Evolutionary conservation across 2,329 filamentous ascomycete genomes (phyloP), one percentile per base, ranked within the genome.

Genomic region (Paracoccidioides lutzii): DNA sequence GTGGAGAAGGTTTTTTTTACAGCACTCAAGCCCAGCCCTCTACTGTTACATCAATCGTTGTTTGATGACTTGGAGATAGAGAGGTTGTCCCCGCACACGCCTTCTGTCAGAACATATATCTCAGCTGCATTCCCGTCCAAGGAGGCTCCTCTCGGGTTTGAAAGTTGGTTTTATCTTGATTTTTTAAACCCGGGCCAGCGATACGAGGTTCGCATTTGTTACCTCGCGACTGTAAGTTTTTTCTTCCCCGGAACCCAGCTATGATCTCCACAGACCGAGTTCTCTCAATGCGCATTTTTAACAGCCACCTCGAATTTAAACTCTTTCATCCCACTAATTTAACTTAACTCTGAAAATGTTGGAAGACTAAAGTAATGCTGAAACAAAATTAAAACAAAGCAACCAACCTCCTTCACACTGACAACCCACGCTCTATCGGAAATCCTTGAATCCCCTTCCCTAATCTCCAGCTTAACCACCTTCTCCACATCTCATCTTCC

Each of bases 141-240:
- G 6, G 66, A 73, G 2, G 66, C 71, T 35, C 77, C 77, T 8
- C 68, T 75, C 10, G 88, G 87, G 6, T 72, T 76, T 9, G 76
- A 83, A 53, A 84, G 86, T 33, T 97, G 93, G 93, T 80, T 90
- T 62, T 73, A 91, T 6, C 79, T 98, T 5, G 80, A 86, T 56
- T 74, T 78, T 38, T 76, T 98, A 55, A 76, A 72, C n/a, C 78
- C 81, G 40, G 81, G 82, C 9, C 84, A 85, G 65, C 81, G 90
- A 61, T 96, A 97, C 76, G 93, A 98, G 75, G 80, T 95, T 51
- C 83, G 93, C 55, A 78, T 96, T 58, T 97, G 91, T 73, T 98
- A 91, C 90, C 79, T 89, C 58, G 93, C 93, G 43, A 93, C 85
- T 58, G 91, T 95, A 78, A 72, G 87, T 78, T 37, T 45, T 50